phyloP scores from a whole-genome alignment of 1,284 basidiomycete genomes.

The Butyriboletus regius region DNA sequence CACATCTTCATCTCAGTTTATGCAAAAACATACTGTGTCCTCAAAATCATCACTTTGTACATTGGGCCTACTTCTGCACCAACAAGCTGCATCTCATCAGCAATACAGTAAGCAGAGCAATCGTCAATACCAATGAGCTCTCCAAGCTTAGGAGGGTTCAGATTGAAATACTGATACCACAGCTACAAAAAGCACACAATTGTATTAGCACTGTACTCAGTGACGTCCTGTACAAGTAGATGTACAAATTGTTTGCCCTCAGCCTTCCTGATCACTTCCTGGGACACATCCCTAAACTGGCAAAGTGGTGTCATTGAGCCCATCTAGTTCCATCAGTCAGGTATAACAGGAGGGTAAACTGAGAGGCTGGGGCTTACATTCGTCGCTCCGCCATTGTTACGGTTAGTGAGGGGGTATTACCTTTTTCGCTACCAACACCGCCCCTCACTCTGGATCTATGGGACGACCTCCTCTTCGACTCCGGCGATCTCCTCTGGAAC shows the following conservation, averaged over 20 bases:
- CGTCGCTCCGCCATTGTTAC: conserved; percentile 91
- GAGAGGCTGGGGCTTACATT: conserved; percentile 48
- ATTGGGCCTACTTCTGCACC: conserved; percentile 90
- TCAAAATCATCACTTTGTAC: conserved; percentile 91
- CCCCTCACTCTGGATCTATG: too few relatives aligned
- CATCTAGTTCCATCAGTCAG: conserved; percentile 51
- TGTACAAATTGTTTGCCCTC: conserved; percentile 94
- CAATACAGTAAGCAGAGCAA: conserved; percentile 89
- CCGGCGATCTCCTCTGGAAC: too few relatives aligned
- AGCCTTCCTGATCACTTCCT: conserved; percentile 83
- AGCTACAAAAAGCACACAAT: conserved; percentile 45
- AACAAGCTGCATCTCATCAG: conserved; percentile 91
- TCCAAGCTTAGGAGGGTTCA: conserved; percentile 79
- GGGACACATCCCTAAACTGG: conserved; percentile 86
- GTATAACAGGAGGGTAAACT: not conserved
- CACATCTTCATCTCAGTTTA: conserved; percentile 87
- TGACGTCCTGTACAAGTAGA: conserved; percentile 14
- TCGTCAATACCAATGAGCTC: conserved; percentile 86
- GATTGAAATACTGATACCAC: conserved; percentile 92
- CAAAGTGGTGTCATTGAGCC: conserved; percentile 93
- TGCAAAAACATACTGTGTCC: conserved; percentile 91
- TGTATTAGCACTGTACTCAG: not conserved
- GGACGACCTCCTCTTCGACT: too few relatives aligned
- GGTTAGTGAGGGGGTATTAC: too few relatives aligned
- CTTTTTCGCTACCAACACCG: too few relatives aligned